Conservation (phyloP, 345 rosid genomes). For the Pugionium cornutum region DNA sequence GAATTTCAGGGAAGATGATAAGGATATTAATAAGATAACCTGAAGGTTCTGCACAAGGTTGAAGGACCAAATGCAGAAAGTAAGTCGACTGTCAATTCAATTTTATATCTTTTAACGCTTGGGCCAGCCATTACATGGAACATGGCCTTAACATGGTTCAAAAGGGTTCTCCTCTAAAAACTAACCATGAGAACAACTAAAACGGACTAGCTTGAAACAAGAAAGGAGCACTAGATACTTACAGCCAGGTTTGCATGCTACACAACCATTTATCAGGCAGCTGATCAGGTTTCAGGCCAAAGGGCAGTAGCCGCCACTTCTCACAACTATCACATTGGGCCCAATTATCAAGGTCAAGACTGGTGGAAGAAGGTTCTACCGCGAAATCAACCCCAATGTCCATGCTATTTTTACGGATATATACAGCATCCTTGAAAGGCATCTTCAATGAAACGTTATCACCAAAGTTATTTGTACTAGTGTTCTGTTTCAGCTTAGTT, state of each 20-base stretch:
- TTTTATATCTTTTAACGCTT: conserved; percentile 16
- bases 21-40: conserved; percentile 8
- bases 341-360: conserved; percentile 55
- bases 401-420: conserved; percentile 22
- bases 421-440: conserved; percentile 38
- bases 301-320: conserved; percentile 73
- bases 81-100: conserved; percentile 14
- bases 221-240: conserved; percentile 40
- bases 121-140: conserved; percentile 14
- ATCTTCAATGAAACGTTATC: conserved; percentile 30
- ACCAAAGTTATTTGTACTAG: conserved; percentile 36
- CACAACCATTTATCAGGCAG: conserved; percentile 77
- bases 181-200: conserved; percentile 18
- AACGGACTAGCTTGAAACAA: conserved; percentile 7
- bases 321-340: conserved; percentile 63
- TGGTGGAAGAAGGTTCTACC: conserved; percentile 38
- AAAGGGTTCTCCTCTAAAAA: conserved; percentile 12
- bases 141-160: neutral
- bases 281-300: conserved; percentile 46
- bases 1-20: conserved; percentile 31
- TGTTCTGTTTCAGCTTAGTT: conserved; percentile 41
- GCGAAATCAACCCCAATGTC: conserved; percentile 41
- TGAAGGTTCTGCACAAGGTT: conserved; percentile 17
- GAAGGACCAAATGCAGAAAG: conserved; percentile 10
- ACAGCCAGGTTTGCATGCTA: conserved; percentile 83